Conservation (phyloP, 2,329 filamentous ascomycete genomes). For the Phaeophleospora eucalypticola region DNA sequence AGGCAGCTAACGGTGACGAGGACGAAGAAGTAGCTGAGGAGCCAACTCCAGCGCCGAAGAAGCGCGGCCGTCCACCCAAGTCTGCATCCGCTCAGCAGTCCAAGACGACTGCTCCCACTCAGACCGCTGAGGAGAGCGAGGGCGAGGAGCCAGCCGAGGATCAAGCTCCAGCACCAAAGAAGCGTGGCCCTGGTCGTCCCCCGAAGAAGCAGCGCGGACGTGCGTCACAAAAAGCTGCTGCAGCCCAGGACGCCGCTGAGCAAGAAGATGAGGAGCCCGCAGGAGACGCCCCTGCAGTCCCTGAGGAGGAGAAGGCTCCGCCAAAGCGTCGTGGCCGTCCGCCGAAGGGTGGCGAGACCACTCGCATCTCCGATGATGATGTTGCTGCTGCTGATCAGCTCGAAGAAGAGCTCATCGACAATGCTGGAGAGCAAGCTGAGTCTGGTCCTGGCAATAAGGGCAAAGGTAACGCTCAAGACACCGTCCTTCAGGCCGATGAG, state of each 20-base stretch:
- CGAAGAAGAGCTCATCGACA: constrained; percentile 27
- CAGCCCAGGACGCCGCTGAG: constrained; percentile 4
- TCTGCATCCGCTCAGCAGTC: constrained; percentile 15
- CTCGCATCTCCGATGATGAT: constrained; percentile 27
- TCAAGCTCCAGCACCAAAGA: constrained; percentile 22
- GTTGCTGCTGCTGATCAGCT: constrained; percentile 28
- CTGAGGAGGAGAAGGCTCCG: constrained; percentile 16
- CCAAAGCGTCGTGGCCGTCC: constrained; percentile 29
- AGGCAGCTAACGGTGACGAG: too few species aligned
- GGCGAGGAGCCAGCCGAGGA: too few species aligned
- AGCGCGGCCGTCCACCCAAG: constrained; percentile 26
- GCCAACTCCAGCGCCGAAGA: constrained; percentile 21
- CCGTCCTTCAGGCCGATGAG: constrained; percentile 8
- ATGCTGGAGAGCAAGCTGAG: constrained; percentile 13
- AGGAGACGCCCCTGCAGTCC: constrained; percentile 10
- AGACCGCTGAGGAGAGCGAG: too few species aligned
- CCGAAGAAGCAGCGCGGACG: constrained; percentile 14
- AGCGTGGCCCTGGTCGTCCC: constrained; percentile 26
- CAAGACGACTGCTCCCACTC: constrained; percentile 13
- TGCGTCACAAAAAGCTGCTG: constrained; percentile 10
- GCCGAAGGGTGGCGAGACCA: constrained; percentile 29
- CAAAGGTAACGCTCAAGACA: constrained; percentile 14
- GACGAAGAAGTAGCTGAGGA: too few species aligned
- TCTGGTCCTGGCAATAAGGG: constrained; percentile 14
- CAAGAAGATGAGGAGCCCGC: constrained; percentile 1